Evolutionary conservation across 2,329 filamentous ascomycete genomes (phyloP).

Genomic region (Aureobasidium sp.): DNA sequence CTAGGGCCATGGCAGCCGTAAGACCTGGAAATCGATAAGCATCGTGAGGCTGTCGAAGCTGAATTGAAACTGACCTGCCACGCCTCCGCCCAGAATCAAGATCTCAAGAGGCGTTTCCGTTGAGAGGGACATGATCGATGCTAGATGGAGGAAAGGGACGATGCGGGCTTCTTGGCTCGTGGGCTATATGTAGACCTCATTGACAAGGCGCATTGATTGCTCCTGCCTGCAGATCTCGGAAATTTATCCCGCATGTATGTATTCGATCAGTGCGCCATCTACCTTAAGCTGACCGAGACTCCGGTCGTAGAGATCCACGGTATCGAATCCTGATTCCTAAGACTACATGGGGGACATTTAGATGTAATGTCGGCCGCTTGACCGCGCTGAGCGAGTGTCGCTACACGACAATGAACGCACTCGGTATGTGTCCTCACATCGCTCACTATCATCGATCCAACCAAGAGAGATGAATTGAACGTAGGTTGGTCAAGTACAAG

Average conservation of each 20-base stretch:
- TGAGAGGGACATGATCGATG: neutral
- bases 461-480: neutral
- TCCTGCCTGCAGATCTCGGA: neutral
- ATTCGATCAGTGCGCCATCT: neutral
- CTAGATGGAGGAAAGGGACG: neutral
- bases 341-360: neutral
- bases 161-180: neutral
- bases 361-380: neutral
- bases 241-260: neutral
- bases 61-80: neutral
- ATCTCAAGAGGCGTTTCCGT: slow-evolving; percentile 9
- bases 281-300: neutral
- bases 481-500: neutral
- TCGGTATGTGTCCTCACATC: no score
- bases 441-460: neutral
- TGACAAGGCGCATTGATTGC: neutral
- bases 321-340: neutral
- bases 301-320: neutral
- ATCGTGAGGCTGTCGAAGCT: neutral
- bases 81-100: slow-evolving; percentile 11
- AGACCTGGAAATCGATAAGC: slow-evolving; percentile 29
- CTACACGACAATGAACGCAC: no score
- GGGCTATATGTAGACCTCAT: neutral
- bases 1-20: slow-evolving; percentile 41
- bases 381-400: neutral